These are phyloP conservation scores for Suillus clintonianus DNA, from an alignment of 768 basidiomycete genomes.

Conservation along the genomic window DNA sequence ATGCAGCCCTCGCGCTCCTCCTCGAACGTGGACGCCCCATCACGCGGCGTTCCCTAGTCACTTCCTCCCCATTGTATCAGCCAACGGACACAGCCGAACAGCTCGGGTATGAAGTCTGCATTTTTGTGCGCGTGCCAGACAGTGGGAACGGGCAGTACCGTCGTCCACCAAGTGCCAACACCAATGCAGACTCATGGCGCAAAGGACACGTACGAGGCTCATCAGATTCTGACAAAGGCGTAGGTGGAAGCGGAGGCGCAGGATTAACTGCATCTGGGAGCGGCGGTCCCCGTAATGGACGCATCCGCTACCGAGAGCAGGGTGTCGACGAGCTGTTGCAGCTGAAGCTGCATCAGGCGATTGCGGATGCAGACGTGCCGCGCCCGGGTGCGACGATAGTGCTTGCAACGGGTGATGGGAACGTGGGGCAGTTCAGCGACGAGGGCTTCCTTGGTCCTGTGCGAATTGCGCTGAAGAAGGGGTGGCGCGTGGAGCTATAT, in stretches of 20 bases:
- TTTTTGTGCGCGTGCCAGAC: slow-evolving; percentile 73
- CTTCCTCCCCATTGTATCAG: slow-evolving; percentile 84
- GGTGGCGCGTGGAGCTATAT: slow-evolving; percentile 95
- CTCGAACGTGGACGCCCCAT: slow-evolving; percentile 81
- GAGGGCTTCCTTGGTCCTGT: slow-evolving; percentile 92
- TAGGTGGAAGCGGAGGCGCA: slow-evolving; percentile 22
- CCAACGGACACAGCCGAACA: slow-evolving; percentile 71
- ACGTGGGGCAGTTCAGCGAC: slow-evolving; percentile 88
- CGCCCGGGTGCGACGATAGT: slow-evolving; percentile 77
- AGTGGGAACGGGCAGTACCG: slow-evolving; percentile 64
- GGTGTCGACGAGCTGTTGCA: slow-evolving; percentile 95
- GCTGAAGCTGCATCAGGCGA: slow-evolving; percentile 86
- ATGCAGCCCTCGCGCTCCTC: slow-evolving; percentile 74
- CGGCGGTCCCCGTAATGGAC: slow-evolving; percentile 23
- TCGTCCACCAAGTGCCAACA: slow-evolving; percentile 11
- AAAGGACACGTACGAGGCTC: slow-evolving; percentile 18
- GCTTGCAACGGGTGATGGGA: slow-evolving; percentile 92
- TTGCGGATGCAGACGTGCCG: slow-evolving; percentile 69
- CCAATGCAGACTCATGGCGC: slow-evolving; percentile 17
- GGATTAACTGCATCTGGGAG: slow-evolving; percentile 13
- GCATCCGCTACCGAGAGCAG: slow-evolving; percentile 80
- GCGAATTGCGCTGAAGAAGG: slow-evolving; percentile 79
- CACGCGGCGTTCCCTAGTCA: slow-evolving; percentile 72
- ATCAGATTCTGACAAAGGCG: slow-evolving; percentile 24
- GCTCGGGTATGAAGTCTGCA: slow-evolving; percentile 73